These are phyloP conservation scores for Anthoceros angustus DNA, from an alignment of 225 moss, liverwort and hornwort genomes.

Conservation along the genomic window DNA sequence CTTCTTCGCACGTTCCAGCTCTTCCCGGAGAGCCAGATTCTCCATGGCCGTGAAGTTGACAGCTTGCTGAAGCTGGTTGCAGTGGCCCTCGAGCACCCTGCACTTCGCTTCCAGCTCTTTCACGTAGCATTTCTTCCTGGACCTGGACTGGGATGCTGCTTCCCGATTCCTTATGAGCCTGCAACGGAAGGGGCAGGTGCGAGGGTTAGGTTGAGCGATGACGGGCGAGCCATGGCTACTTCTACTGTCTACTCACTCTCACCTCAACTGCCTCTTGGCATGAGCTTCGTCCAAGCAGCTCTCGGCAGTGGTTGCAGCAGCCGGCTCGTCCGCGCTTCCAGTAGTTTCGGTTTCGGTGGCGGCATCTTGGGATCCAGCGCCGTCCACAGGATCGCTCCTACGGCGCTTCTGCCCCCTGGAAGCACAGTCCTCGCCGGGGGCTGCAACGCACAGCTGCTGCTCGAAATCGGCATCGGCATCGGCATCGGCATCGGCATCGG, in stretches of 20 bases:
- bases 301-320: neutral
- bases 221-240: neutral
- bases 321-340: neutral
- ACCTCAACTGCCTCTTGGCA: neutral
- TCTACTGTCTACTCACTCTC: neutral
- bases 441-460: too few species aligned
- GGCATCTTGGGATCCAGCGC: neutral
- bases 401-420: too few species aligned
- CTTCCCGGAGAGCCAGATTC: slow-evolving; percentile 60
- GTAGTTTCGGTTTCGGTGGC: neutral
- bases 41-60: slow-evolving; percentile 60
- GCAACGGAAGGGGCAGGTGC: neutral
- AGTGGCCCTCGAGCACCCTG: slow-evolving; percentile 64
- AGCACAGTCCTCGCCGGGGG: too few species aligned
- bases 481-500: too few species aligned
- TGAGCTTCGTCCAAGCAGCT: neutral
- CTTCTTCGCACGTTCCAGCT: slow-evolving; percentile 76
- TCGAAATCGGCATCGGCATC: too few species aligned
- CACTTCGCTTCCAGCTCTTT: slow-evolving; percentile 77
- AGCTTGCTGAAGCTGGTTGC: slow-evolving; percentile 62
- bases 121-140: slow-evolving; percentile 76
- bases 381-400: neutral
- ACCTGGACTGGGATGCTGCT: slow-evolving; percentile 75
- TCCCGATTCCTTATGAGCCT: slow-evolving; percentile 74
- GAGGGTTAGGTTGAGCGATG: neutral